phyloP scores from a whole-genome alignment of 768 basidiomycete genomes.

The Fomitopsis pulvina region DNA sequence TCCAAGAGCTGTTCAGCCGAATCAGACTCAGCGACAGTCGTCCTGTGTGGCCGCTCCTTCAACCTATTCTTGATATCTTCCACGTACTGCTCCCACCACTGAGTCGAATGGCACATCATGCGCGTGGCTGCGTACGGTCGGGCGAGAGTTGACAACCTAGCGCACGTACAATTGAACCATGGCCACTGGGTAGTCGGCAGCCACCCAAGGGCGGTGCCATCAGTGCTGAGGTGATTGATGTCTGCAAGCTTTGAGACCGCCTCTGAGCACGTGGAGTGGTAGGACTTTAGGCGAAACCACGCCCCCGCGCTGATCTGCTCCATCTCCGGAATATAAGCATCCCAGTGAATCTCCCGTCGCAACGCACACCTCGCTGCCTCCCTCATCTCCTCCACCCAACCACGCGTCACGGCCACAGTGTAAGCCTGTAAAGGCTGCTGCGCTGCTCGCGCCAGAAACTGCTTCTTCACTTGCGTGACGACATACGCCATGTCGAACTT shows the following conservation, averaged over 20 bases:
- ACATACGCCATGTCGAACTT: constrained; percentile 23
- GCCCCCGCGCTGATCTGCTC: constrained; percentile 4
- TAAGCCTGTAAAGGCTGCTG: constrained; percentile 5
- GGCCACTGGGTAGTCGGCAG: not conserved
- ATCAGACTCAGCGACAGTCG: not conserved
- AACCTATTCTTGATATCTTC: not conserved
- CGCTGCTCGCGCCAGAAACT: not conserved
- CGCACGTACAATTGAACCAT: not conserved
- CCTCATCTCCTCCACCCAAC: constrained; percentile 4
- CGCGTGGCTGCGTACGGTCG: not conserved
- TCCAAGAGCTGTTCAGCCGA: not conserved
- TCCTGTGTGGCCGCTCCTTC: not conserved
- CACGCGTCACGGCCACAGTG: constrained; percentile 5
- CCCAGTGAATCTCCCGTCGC: not conserved
- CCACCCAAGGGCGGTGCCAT: not conserved
- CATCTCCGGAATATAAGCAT: not conserved
- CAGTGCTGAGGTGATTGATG: not conserved
- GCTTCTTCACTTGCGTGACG: constrained; percentile 5
- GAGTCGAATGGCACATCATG: not conserved
- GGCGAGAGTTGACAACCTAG: not conserved
- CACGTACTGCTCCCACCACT: not conserved
- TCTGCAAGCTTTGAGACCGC: not conserved
- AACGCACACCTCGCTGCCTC: not conserved
- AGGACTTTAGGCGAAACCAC: constrained; percentile 5
- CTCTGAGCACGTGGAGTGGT: not conserved